Evolutionary conservation across 768 basidiomycete genomes (phyloP).

Genomic region (Termitomyces sp.): DNA sequence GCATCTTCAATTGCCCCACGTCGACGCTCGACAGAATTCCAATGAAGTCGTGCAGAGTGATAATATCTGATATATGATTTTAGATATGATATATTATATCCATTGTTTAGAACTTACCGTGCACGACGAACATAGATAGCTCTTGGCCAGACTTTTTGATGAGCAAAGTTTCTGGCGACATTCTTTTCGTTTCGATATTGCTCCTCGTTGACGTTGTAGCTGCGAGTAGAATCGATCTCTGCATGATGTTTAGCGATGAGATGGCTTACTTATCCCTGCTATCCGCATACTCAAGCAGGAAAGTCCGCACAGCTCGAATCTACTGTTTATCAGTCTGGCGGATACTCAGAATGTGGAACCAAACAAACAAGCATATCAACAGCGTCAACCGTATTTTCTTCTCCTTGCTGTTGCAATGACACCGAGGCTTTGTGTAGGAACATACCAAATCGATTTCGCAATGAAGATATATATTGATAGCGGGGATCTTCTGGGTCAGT

Average conservation of each 20-base stretch:
- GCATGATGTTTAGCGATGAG: not conserved
- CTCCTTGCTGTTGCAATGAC: slow-evolving; percentile 64
- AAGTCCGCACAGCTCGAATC: slow-evolving; percentile 65
- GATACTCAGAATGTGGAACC: not conserved
- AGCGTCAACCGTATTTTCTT: slow-evolving; percentile 78
- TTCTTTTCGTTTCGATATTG: slow-evolving; percentile 56
- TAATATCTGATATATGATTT: slow-evolving; percentile 39
- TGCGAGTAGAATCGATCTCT: slow-evolving; percentile 15
- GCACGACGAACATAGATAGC: slow-evolving; percentile 64
- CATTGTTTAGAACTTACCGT: slow-evolving; percentile 30
- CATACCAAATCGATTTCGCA: slow-evolving; percentile 59
- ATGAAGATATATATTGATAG: slow-evolving; percentile 49
- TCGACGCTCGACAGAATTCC: slow-evolving; percentile 69
- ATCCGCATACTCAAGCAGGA: slow-evolving; percentile 72
- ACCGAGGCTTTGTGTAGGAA: slow-evolving; percentile 70
- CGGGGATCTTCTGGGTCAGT: slow-evolving; percentile 59
- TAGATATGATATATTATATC: not conserved
- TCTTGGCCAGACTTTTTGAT: slow-evolving; percentile 75
- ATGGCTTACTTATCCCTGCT: slow-evolving; percentile 44
- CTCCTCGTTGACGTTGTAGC: slow-evolving; percentile 53
- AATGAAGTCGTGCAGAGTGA: slow-evolving; percentile 60
- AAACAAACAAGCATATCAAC: slow-evolving; percentile 61
- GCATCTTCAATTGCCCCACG: slow-evolving; percentile 53
- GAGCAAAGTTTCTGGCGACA: slow-evolving; percentile 60
- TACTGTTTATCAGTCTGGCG: slow-evolving; percentile 18